Evolutionary conservation across 169 alveolate species (phyloP).

Genomic region (Ophryocystis elektroscirrha): DNA sequence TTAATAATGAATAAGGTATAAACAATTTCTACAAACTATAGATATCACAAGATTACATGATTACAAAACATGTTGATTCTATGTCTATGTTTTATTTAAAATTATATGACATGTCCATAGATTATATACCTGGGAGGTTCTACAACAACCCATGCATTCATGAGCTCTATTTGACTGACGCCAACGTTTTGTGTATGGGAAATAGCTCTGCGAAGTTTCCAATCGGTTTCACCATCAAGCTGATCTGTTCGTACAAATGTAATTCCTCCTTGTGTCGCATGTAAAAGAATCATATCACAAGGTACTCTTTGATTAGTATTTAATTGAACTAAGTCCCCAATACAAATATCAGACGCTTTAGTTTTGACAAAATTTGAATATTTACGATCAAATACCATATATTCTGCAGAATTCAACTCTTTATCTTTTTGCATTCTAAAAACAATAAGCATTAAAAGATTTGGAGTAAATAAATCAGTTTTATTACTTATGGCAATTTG

Average conservation of each 20-base stretch:
- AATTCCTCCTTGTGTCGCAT: constrained; percentile 44
- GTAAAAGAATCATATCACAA: constrained; percentile 72
- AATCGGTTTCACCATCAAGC: constrained; percentile 97
- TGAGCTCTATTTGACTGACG: too few relatives aligned
- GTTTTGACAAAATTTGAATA: constrained; percentile 8
- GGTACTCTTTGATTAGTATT: constrained; percentile 78
- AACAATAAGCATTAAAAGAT: neutral
- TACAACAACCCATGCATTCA: too few relatives aligned
- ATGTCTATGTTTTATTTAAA: too few relatives aligned
- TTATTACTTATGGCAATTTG: too few relatives aligned
- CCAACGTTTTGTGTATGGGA: constrained; percentile 43
- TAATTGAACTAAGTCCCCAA: constrained; percentile 68
- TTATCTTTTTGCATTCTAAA: constrained; percentile 23
- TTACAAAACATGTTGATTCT: too few relatives aligned
- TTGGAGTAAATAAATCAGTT: too few relatives aligned
- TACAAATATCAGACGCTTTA: constrained; percentile 50
- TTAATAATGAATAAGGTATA: too few relatives aligned
- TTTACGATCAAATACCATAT: constrained; percentile 12
- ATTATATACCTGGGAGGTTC: too few relatives aligned
- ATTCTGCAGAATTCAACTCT: constrained; percentile 19
- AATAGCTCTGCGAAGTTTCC: constrained; percentile 85
- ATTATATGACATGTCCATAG: too few relatives aligned
- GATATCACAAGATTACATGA: too few relatives aligned
- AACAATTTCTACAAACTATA: too few relatives aligned
- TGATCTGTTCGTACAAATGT: constrained; percentile 86